Evolutionary conservation across 1,284 basidiomycete genomes (phyloP), one percentile per base, ranked within the genome.

Genomic region (Ganoderma boninense): DNA sequence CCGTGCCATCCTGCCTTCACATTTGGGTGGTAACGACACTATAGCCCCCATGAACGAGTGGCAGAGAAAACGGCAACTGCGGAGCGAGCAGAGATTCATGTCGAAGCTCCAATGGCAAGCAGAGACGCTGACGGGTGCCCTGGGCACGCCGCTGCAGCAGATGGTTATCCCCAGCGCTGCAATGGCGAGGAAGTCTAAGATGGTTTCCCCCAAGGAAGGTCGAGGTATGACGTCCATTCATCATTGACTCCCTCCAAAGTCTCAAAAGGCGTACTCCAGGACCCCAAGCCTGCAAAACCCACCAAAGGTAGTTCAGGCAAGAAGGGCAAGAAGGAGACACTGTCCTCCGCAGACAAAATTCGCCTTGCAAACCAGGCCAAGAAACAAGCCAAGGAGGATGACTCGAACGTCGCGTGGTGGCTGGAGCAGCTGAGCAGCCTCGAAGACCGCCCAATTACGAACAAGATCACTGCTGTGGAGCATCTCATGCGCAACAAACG

Each of bases 111-210:
- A 90, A 69, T 80, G 83, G 68, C 88, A 89, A 60, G 90, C 92
- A 7, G 85, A 85, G 54, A 90, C 90, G 0, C 76, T 93, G 68
- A 90, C 89, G 0, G 91, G 92, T 0, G 89, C 90, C 1, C 82
- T 84, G 0, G 91, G 91, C 0, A 82, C 80, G 0, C 79, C 79
- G 3, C 80, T 92, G 43, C 82, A 87, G 74, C 85, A 85, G 67
- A 84, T 89, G 43, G 82, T 85, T 20, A 92, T 92, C 68, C 80
- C 84, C 1, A 74, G 86, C 1, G 83, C 79, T 1, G 77, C 80
- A 3, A 46, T 64, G 6, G 64, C 52, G 5, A 62, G 63, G 67
- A 68, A 69, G 62, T 71, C 70, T 23, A 69, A 70, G 61, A 11
- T 54, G 0, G 23, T 38, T 56, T 8, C 69, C 2, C 2, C 54